phyloP scores from a whole-genome alignment of 2,329 filamentous ascomycete species.

The Penicillium sp. region DNA sequence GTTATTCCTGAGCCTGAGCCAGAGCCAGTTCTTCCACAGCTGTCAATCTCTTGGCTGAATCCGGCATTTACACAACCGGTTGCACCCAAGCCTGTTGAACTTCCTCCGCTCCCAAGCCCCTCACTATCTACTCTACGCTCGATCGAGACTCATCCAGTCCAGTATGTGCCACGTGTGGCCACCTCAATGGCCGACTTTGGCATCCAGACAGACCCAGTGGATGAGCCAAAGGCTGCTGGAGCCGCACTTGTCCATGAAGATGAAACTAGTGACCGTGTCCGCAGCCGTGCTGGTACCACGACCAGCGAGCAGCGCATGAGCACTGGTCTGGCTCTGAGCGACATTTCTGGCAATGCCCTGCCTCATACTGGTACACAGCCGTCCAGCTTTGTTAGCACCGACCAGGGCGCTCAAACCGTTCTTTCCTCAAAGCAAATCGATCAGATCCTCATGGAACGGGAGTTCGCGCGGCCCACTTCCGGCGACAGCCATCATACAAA shows the following conservation, averaged over 20 bases:
- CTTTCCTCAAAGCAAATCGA: conserved; percentile 81
- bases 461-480: conserved; percentile 32
- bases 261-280: conserved; percentile 54
- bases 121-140: conserved; percentile 43
- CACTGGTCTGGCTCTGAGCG: conserved; percentile 53
- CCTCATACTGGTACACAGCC: conserved; percentile 25
- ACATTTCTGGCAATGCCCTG: conserved; percentile 57
- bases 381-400: conserved; percentile 48
- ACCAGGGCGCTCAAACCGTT: conserved; percentile 75
- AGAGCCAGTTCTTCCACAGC: conserved; percentile 16
- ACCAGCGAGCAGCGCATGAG: conserved; percentile 24
- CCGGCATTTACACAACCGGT: conserved; percentile 33
- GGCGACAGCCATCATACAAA: conserved; percentile 31
- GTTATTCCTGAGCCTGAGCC: conserved; percentile 15
- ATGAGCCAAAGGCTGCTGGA: conserved; percentile 20
- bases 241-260: conserved; percentile 59
- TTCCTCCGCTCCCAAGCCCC: conserved; percentile 27
- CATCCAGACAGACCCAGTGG: conserved; percentile 23
- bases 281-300: conserved; percentile 28
- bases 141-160: conserved; percentile 45
- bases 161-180: conserved; percentile 30
- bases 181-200: conserved; percentile 17
- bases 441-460: conserved; percentile 60
- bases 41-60: conserved; percentile 29
- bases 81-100: conserved; percentile 16